Evolutionary conservation across 2,329 filamentous ascomycete species (phyloP).

Genomic region (Botryosphaeria agaves): DNA sequence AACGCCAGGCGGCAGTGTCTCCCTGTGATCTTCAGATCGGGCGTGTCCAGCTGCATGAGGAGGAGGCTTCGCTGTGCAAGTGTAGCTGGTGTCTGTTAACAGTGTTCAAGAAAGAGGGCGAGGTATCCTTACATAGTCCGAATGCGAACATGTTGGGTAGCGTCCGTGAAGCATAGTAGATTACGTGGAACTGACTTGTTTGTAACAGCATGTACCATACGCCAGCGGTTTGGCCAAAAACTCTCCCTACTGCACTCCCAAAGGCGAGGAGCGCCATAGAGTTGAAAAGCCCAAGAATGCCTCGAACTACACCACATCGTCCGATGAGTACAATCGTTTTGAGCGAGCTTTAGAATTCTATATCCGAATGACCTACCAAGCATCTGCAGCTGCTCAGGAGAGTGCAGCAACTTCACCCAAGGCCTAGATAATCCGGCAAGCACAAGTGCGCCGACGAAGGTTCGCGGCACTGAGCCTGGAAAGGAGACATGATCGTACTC

Average conservation of each 20-base stretch:
- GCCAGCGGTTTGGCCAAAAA: constrained; percentile 51
- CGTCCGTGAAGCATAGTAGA: constrained; percentile 83
- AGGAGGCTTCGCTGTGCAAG: constrained; percentile 39
- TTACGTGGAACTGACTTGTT: constrained; percentile 74
- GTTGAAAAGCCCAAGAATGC: constrained; percentile 63
- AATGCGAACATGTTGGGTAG: constrained; percentile 97
- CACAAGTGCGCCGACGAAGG: constrained; percentile 67
- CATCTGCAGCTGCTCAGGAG: constrained; percentile 37
- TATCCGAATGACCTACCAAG: constrained; percentile 24
- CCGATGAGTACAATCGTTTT: neutral
- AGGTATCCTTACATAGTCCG: constrained; percentile 48
- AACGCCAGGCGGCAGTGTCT: constrained; percentile 50
- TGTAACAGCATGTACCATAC: constrained; percentile 70
- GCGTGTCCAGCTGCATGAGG: constrained; percentile 28
- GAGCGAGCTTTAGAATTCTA: neutral
- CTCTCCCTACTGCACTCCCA: constrained; percentile 40
- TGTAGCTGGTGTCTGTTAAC: constrained; percentile 34
- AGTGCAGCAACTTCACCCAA: constrained; percentile 38
- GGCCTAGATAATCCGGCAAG: constrained; percentile 59
- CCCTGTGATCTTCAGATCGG: too few relatives aligned
- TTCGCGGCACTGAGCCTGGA: constrained; percentile 78
- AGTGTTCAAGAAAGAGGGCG: neutral
- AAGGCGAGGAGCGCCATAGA: constrained; percentile 50
- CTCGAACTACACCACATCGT: too few relatives aligned
- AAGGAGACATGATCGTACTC: constrained; percentile 84